Evolutionary conservation across 371 early-diverging fungal genomes (phyloP).

Genomic region (Rhizomucor pusillus): DNA sequence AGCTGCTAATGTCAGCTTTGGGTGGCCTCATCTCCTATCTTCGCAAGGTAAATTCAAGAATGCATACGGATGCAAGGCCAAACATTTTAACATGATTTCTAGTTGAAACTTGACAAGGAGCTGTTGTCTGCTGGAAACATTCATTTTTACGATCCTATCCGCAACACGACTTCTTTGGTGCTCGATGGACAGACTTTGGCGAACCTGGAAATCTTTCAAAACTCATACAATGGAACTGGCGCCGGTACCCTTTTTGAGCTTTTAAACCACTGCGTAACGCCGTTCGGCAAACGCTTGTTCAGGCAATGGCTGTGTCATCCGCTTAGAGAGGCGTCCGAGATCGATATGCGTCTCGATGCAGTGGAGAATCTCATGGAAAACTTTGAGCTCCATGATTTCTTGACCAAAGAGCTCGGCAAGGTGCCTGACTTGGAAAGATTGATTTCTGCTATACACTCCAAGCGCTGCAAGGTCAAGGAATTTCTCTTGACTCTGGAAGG

Average conservation of each 20-base stretch:
- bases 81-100: too few relatives aligned
- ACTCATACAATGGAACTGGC: conserved; percentile 71
- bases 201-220: conserved; percentile 94
- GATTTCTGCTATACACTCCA: conserved; percentile 88
- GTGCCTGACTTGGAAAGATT: conserved; percentile 94
- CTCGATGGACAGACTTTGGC: conserved; percentile 94
- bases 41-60: conserved; percentile 47
- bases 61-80: not conserved
- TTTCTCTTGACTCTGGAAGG: conserved; percentile 66
- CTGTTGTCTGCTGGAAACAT: conserved; percentile 86
- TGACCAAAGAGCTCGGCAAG: conserved; percentile 25
- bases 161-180: conserved; percentile 62
- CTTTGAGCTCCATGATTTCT: conserved; percentile 47
- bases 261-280: conserved; percentile 83
- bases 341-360: conserved; percentile 86
- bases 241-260: conserved; percentile 87
- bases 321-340: conserved; percentile 64
- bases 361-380: conserved; percentile 75
- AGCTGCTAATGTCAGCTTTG: conserved; percentile 62
- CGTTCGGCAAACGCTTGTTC: conserved; percentile 89
- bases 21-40: conserved; percentile 84
- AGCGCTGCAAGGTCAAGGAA: conserved; percentile 76
- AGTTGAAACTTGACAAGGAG: conserved; percentile 82
- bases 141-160: conserved; percentile 75
- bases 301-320: conserved; percentile 95